Base-by-base conservation (phyloP, 495 filamentous ascomycete species). In the Clohesyomyces aquaticus region DNA sequence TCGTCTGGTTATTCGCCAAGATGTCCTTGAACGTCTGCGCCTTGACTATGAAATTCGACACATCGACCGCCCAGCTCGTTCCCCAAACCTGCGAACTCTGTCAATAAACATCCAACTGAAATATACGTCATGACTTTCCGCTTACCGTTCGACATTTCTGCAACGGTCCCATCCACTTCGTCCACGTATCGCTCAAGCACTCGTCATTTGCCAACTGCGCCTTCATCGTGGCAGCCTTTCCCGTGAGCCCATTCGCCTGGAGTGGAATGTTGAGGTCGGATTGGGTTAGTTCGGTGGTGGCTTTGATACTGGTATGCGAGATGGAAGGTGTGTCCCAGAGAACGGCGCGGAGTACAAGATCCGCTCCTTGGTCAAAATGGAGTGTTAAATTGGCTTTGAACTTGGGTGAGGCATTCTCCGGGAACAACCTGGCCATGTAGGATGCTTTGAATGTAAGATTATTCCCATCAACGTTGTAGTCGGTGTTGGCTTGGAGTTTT, bases 121-220 rank as follows among this genome's bases (percentile, higher is more conserved):
- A 54, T 41, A 23, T 45, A 21, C n/a, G n/a, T n/a, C n/a, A n/a
- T n/a, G n/a, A n/a, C n/a, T n/a, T n/a, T n/a, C n/a, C 11, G 77
- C 71, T 74, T 74, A 73, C 78, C 49, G 72, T 66, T 71, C 72
- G 76, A 59, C 73, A 81, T 59, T 81, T 72, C 55, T 86, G 83
- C 12, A 87, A 69, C n/a, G 79, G 76, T 0, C 83, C 82, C 6
- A 85, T 68, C 18, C 74, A 85, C 55, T 75, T 55, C 0, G 83
- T 86, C 82, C 82, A 87, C 26, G 77, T 74, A 65, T 86, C 84
- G n/a, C 81, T 75, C 18, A 87, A 63, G 58, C 79, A 81, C 16
- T 67, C 73, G 2, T 80, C 78, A 59, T 79, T 79, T 2, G 63
- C 68, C 11, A 71, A 74, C 3, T 79, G 28, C 16, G 81, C 81